These are phyloP conservation scores for Penicillium argentinense DNA, from an alignment of 495 filamentous ascomycete genomes.

Conservation along the genomic window DNA sequence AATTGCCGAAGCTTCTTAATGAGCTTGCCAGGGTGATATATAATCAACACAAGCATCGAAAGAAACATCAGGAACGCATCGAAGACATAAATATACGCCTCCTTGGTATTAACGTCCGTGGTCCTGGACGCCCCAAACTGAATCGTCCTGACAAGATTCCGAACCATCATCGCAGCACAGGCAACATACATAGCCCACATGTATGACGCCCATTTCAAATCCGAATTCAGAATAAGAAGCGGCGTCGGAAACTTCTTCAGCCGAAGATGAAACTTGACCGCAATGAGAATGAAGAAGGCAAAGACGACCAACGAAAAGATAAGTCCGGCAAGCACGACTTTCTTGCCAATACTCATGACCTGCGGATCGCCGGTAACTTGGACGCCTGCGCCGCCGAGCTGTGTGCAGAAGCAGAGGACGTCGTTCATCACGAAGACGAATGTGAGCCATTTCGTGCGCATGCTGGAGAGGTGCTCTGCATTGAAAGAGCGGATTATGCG, in stretches of 20 bases:
- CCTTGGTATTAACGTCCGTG: constrained; percentile 25
- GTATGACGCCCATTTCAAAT: constrained; percentile 26
- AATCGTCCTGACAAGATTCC: constrained; percentile 42
- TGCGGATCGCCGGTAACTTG: constrained; percentile 37
- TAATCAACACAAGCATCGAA: constrained; percentile 21
- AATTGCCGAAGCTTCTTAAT: constrained; percentile 24
- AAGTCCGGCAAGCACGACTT: constrained; percentile 33
- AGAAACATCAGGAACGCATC: constrained; percentile 37
- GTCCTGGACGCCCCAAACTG: constrained; percentile 33
- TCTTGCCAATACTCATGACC: constrained; percentile 32
- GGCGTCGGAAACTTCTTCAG: constrained; percentile 8
- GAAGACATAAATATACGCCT: constrained; percentile 43
- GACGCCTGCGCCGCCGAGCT: constrained; percentile 40
- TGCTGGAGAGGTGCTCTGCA: constrained; percentile 40
- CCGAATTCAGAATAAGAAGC: constrained; percentile 10
- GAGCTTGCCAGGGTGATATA: constrained; percentile 36
- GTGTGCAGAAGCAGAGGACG: constrained; percentile 34
- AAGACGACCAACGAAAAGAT: constrained; percentile 36
- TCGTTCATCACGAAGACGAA: constrained; percentile 40
- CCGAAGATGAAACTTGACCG: constrained; percentile 25
- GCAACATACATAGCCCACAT: constrained; percentile 42
- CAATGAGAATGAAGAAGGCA: constrained; percentile 26
- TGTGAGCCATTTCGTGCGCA: constrained; percentile 27
- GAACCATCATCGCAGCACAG: constrained; percentile 37
- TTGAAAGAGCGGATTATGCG: constrained; percentile 50